Evolutionary conservation across 2,329 filamentous ascomycete genomes (phyloP).

Genomic region (Fusarium verticillioides): DNA sequence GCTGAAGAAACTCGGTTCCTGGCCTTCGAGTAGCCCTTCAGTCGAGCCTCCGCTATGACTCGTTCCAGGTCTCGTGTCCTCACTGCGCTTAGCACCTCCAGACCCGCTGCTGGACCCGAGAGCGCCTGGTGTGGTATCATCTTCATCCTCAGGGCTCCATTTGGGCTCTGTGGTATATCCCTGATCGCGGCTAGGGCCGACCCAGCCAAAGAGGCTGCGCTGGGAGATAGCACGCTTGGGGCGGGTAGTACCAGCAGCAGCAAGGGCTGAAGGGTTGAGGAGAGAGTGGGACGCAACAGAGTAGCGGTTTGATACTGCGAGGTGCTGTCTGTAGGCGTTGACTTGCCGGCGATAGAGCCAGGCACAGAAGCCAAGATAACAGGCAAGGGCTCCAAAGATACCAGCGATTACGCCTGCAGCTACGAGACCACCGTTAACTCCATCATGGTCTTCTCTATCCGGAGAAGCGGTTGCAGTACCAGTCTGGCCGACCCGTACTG

Average conservation of each 20-base stretch:
- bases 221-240: slow-evolving; percentile 30
- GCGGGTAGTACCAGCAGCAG: neutral
- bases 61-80: slow-evolving; percentile 44
- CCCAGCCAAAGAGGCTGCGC: slow-evolving; percentile 48
- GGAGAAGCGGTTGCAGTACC: slow-evolving; percentile 44
- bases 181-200: slow-evolving; percentile 43
- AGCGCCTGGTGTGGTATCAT: slow-evolving; percentile 38
- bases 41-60: slow-evolving; percentile 58
- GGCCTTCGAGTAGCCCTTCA: slow-evolving; percentile 61
- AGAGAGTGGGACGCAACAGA: slow-evolving; percentile 56
- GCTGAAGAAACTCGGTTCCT: slow-evolving; percentile 77
- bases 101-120: slow-evolving; percentile 40
- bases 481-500: slow-evolving; percentile 45
- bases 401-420: slow-evolving; percentile 70
- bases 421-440: slow-evolving; percentile 55
- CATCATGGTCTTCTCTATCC: neutral
- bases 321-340: slow-evolving; percentile 74
- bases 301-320: slow-evolving; percentile 71
- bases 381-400: slow-evolving; percentile 68
- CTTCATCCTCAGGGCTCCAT: slow-evolving; percentile 42
- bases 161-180: slow-evolving; percentile 46
- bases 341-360: slow-evolving; percentile 81
- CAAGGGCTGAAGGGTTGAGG: slow-evolving; percentile 38
- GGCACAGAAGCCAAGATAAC: slow-evolving; percentile 76
- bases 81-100: slow-evolving; percentile 37